Evolutionary conservation across 441 rosid species (phyloP).

Genomic region (Populus hybrid): DNA sequence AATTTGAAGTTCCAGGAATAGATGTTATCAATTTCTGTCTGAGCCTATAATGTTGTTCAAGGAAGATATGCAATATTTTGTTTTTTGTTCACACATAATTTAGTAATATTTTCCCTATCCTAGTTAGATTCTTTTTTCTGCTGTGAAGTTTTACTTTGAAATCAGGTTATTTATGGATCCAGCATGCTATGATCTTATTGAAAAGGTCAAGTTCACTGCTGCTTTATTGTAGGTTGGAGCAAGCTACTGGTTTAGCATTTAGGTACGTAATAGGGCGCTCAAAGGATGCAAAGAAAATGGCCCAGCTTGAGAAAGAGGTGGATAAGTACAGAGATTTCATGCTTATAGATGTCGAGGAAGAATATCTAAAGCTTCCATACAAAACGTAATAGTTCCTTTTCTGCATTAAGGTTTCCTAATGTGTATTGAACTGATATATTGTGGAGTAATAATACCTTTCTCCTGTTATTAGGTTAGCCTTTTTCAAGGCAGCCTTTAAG

Average conservation of each 20-base stretch:
- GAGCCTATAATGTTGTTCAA: not conserved
- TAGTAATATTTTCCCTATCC: not conserved
- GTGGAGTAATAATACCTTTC: not conserved
- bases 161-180: not conserved
- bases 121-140: not conserved
- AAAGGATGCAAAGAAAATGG: conserved; percentile 60
- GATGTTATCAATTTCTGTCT: not conserved
- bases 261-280: conserved; percentile 71
- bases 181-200: not conserved
- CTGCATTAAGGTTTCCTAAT: not conserved
- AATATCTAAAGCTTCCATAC: conserved; percentile 56
- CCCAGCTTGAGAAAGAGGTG: conserved; percentile 55
- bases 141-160: not conserved
- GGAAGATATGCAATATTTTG: not conserved
- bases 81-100: too few relatives aligned
- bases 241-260: conserved; percentile 77
- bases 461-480: conserved; percentile 47
- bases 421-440: conserved; percentile 4
- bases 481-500: conserved; percentile 61
- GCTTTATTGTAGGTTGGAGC: conserved; percentile 55
- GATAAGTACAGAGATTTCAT: conserved; percentile 59
- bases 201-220: not conserved
- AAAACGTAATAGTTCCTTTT: conserved; percentile 50
- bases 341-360: conserved; percentile 68
- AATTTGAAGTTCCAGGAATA: not conserved